Base-by-base conservation (phyloP, 2,329 filamentous ascomycete species). In the Diaporthe sp. region DNA sequence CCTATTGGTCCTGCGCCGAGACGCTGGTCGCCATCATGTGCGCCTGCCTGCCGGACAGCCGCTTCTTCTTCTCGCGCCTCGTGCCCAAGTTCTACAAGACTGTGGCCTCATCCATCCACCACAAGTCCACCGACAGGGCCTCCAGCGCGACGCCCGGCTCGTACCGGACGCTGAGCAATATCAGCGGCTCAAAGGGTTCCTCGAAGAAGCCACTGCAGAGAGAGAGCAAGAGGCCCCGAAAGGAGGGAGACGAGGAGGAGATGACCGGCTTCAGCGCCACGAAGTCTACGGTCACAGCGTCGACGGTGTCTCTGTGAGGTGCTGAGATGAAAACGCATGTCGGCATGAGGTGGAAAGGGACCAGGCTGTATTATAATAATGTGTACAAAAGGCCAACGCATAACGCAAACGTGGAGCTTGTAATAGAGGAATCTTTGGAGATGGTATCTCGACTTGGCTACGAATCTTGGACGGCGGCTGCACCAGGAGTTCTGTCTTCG, bases 21-120 rank as follows among this genome's bases (percentile, higher is more conserved):
- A 42, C 71, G 12, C 28, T 51, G 22, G 60, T 73, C 44, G 71
- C 71, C 22, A 53, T 73, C 4, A 73, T 73, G 22, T 73, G 71
- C 39, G 71, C 71, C 1, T 73, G 71, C 60, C 71, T 73, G 2
- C 71, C 71, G 10, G 71, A 73, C 34, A 65, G 71, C 71, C 71
- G 71, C 6, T 73, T 73, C 58, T 73, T 73, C 58, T 73, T 73
- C 57, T 63, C 57, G 31, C 44, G 44, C 17, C 57, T 73, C 31
- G 57, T 73, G 4, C 71, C 71, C 25, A 47, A 34, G 6, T 70
- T 70, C 65, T 70, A 70, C 65, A 70, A 42, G 65, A 70, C 49
- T 2, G 1, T 70, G 15, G 20, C 47, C 34, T 70, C 65, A 5
- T 70, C 65, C 2, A 42, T 70, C 37, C 20, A 68, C 65, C 49